Evolutionary conservation across 495 filamentous ascomycete species (phyloP).

Genomic region (Thermothielavioides terrestris): DNA sequence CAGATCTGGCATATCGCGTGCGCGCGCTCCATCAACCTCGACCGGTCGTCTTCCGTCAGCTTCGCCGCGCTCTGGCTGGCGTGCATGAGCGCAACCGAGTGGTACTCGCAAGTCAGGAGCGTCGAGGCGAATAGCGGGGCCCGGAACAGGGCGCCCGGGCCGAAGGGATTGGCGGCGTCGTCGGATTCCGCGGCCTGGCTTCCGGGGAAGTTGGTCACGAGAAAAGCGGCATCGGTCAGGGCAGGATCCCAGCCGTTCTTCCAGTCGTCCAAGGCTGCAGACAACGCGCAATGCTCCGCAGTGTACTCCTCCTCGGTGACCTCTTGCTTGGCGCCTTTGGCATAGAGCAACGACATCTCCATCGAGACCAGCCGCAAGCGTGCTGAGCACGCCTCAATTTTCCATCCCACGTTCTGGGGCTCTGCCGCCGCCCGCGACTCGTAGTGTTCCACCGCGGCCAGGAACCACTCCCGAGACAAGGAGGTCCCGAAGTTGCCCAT

Average conservation of each 20-base stretch:
- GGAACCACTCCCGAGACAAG: slow-evolving; percentile 75
- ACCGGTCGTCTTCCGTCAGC: slow-evolving; percentile 40
- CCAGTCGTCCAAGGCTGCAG: slow-evolving; percentile 46
- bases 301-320: slow-evolving; percentile 59
- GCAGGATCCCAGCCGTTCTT: slow-evolving; percentile 48
- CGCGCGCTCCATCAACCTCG: slow-evolving; percentile 52
- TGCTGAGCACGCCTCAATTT: slow-evolving; percentile 55
- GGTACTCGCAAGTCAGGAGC: slow-evolving; percentile 65
- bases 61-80: slow-evolving; percentile 57
- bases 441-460: slow-evolving; percentile 54
- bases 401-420: slow-evolving; percentile 55
- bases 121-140: slow-evolving; percentile 64
- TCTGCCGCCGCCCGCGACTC: slow-evolving; percentile 46
- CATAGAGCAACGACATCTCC: slow-evolving; percentile 73
- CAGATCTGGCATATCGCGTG: slow-evolving; percentile 65
- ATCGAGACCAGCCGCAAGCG: slow-evolving; percentile 64
- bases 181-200: slow-evolving; percentile 43
- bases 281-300: slow-evolving; percentile 49
- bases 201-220: slow-evolving; percentile 51
- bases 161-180: slow-evolving; percentile 65
- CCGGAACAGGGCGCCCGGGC: slow-evolving; percentile 54
- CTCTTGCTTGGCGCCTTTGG: slow-evolving; percentile 53
- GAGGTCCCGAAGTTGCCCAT: slow-evolving; percentile 70
- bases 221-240: slow-evolving; percentile 48
- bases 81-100: slow-evolving; percentile 71